Evolutionary conservation across 352 stramenopile species (phyloP), one percentile per base, ranked within the genome.

Genomic region (Phytophthora foliorum): DNA sequence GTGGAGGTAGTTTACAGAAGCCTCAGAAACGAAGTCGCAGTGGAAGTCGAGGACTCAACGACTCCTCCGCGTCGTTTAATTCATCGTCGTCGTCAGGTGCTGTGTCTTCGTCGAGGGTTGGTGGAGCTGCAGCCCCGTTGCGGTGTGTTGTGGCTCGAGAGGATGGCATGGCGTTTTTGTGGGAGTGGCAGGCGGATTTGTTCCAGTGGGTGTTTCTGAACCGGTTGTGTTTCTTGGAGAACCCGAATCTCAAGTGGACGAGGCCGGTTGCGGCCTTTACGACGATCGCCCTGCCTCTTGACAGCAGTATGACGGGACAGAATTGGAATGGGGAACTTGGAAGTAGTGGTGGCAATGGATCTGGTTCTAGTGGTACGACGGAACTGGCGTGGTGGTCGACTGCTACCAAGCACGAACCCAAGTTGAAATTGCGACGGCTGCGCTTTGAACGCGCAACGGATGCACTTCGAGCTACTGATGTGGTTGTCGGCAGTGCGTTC

Each of bases 151-250:
- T 95, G 25, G 86, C 87, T 10, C 75, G 84, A 17, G 82, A 93
- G 53, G 89, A 96, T 57, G 89, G 89, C 24, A 82, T 90, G 75
- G 86, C 80, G 34, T 94, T 89, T 69, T 56, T 95, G 19, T 96
- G 89, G 89, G 88, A 97, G 50, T 97, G 89, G 89, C 80, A 88
- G 39, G 72, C 67, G 7, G 88, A 97, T 67, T 62, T 93, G 36
- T 78, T 87, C 53, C 81, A 88, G 53, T 97, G 88, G 89, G 88
- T 82, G 10, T 97, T 90, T 75, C 63, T 95, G 14, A 97, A 95
- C 66, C 72, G 77, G 32, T 86, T 95, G 51, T 90, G 82, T 63
- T 93, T 95, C 38, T 65, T 95, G 17, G 80, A 90, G 55, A 94
- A 95, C 62, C 79, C 84, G 5, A 95, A 94, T 53, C 71, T 95